Percentiles rank a stretch among this genome's conserved stretches.
These are phyloP conservation scores for Dryas drummondii DNA, from an alignment of 306 rosid genomes.

Conservation along the genomic window DNA sequence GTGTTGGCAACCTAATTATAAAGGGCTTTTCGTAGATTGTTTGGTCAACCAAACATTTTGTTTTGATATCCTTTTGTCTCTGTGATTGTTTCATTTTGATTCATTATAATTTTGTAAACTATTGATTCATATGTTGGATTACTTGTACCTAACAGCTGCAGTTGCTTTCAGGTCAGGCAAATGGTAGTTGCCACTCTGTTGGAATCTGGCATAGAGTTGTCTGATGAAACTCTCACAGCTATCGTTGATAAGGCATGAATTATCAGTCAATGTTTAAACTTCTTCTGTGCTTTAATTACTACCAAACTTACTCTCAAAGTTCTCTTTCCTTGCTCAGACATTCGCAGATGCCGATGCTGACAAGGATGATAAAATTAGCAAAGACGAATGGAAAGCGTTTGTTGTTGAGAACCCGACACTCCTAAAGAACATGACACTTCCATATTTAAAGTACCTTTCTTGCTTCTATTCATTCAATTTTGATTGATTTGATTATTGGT, in stretches of 20 bases:
- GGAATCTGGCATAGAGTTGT: conserved; percentile 44
- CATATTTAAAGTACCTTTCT: conserved; percentile 45
- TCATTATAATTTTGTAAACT: not conserved
- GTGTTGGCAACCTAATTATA: too few species aligned
- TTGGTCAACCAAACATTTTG: too few species aligned
- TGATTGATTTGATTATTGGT: not conserved
- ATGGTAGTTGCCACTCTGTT: conserved; percentile 62
- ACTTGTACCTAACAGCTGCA: not conserved
- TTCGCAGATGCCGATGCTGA: conserved; percentile 60
- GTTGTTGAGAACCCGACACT: conserved; percentile 49
- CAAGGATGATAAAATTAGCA: conserved; percentile 63
- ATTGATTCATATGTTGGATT: conserved; percentile 2
- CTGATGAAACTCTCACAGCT: conserved; percentile 50
- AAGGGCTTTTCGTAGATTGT: too few species aligned
- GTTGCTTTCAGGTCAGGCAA: conserved; percentile 53
- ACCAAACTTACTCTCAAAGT: not conserved
- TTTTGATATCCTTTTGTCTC: too few species aligned
- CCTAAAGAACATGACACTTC: conserved; percentile 65
- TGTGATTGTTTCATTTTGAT: not conserved
- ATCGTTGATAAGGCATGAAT: conserved; percentile 53
- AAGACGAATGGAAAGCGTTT: conserved; percentile 60
- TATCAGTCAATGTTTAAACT: not conserved
- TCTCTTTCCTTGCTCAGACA: conserved; percentile 40
- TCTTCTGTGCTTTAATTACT: not conserved
- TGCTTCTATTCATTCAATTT: conserved; percentile 5